Evolutionary conservation across 1,139 yeast species (phyloP).

Genomic region (Geotrichum fermentans): DNA sequence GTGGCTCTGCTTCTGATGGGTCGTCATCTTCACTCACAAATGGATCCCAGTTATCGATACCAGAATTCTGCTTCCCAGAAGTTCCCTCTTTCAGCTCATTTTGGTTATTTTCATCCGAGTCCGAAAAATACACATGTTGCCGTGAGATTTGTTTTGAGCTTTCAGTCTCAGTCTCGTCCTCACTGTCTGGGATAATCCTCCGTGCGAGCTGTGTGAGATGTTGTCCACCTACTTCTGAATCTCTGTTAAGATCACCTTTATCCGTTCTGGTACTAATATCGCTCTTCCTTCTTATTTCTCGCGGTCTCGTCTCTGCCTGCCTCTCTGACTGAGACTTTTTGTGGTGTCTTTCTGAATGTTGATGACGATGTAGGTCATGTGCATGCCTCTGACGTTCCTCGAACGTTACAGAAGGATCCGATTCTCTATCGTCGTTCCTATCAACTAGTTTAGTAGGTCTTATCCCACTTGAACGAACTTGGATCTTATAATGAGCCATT

Average conservation of each 20-base stretch:
- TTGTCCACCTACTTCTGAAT: no score
- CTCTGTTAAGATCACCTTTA: no score
- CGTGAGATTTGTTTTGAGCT: not conserved
- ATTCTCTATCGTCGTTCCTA: constrained; percentile 5
- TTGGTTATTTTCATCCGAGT: constrained; percentile 5
- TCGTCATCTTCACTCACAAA: constrained; percentile 5
- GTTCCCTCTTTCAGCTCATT: no score
- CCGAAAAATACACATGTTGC: constrained; percentile 10
- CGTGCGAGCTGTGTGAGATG: not conserved
- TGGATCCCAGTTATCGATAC: constrained; percentile 10
- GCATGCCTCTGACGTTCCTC: constrained; percentile 4
- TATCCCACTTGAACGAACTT: constrained; percentile 16
- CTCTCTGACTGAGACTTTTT: no score
- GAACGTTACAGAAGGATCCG: constrained; percentile 14
- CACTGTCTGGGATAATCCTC: constrained; percentile 9
- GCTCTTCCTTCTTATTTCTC: no score
- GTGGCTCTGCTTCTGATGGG: not conserved
- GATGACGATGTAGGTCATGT: no score
- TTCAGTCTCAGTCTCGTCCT: constrained; percentile 11
- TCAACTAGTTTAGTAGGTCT: constrained; percentile 16
- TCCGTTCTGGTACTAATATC: no score
- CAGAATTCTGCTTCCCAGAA: not conserved
- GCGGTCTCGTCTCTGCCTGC: no score
- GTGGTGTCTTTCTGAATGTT: no score
- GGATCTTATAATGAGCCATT: constrained; percentile 13